Evolutionary conservation across 2,329 filamentous ascomycete species (phyloP).

Genomic region (Whalleya microplaca): DNA sequence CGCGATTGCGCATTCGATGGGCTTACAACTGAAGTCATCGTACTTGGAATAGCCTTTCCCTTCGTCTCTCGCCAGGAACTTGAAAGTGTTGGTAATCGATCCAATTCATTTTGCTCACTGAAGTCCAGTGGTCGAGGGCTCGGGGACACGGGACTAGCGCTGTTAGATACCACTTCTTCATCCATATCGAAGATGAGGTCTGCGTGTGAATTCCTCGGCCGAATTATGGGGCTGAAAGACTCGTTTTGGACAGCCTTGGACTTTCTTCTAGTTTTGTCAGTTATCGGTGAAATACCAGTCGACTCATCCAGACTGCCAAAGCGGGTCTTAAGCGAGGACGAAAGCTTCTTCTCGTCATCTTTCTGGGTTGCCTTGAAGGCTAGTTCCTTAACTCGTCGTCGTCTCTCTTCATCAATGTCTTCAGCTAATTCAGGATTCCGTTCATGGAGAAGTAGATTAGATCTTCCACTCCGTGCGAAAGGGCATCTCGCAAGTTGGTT

Average conservation of each 20-base stretch:
- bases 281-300: slow-evolving; percentile 43
- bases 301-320: slow-evolving; percentile 69
- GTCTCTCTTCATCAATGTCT: slow-evolving; percentile 70
- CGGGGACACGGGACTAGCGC: slow-evolving; percentile 37
- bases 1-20: slow-evolving; percentile 13
- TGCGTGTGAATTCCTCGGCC: slow-evolving; percentile 66
- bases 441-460: slow-evolving; percentile 68
- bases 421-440: slow-evolving; percentile 64
- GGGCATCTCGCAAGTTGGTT: slow-evolving; percentile 82
- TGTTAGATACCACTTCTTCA: slow-evolving; percentile 60
- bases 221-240: slow-evolving; percentile 67
- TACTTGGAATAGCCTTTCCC: slow-evolving; percentile 38
- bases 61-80: slow-evolving; percentile 45
- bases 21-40: slow-evolving; percentile 13
- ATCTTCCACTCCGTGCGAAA: slow-evolving; percentile 74
- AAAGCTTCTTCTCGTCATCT: slow-evolving; percentile 67
- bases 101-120: slow-evolving; percentile 31
- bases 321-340: slow-evolving; percentile 63
- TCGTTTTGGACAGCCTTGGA: slow-evolving; percentile 55
- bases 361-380: slow-evolving; percentile 65
- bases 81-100: slow-evolving; percentile 36
- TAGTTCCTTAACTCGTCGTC: slow-evolving; percentile 76
- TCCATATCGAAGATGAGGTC: slow-evolving; percentile 97
- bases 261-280: slow-evolving; percentile 51
- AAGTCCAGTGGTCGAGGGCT: slow-evolving; percentile 26